These are phyloP conservation scores for Cercospora canescens DNA, from an alignment of 2,329 filamentous ascomycete species.

Conservation along the genomic window DNA sequence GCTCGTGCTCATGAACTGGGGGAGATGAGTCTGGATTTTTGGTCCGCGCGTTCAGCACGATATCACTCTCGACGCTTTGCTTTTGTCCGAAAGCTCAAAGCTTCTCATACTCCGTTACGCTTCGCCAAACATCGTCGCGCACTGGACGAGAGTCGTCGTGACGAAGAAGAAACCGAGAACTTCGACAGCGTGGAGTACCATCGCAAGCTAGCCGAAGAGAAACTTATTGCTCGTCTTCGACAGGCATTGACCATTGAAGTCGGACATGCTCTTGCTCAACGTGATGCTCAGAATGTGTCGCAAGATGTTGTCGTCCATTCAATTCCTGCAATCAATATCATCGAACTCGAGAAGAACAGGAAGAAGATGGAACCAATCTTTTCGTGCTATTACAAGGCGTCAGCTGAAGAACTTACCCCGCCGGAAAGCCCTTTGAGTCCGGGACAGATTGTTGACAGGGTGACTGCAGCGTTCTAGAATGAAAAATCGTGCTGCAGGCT, in stretches of 20 bases:
- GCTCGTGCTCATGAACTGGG: constrained; percentile 41
- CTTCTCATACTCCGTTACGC: constrained; percentile 40
- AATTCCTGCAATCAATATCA: not conserved
- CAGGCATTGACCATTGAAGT: constrained; percentile 19
- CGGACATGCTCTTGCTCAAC: not conserved
- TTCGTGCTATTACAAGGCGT: constrained; percentile 29
- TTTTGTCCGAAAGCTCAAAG: constrained; percentile 45
- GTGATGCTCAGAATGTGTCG: not conserved
- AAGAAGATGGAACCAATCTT: constrained; percentile 27
- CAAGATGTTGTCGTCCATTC: constrained; percentile 6
- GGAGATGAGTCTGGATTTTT: constrained; percentile 48
- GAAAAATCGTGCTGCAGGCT: no score
- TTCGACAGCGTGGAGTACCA: constrained; percentile 38
- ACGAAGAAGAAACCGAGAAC: constrained; percentile 41
- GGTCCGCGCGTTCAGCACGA: constrained; percentile 39
- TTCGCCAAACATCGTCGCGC: constrained; percentile 42
- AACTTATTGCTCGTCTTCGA: constrained; percentile 20
- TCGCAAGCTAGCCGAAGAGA: constrained; percentile 16
- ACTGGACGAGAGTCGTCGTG: constrained; percentile 21
- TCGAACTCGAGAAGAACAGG: constrained; percentile 11
- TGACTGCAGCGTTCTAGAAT: not conserved
- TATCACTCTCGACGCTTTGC: constrained; percentile 43
- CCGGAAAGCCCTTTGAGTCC: constrained; percentile 21
- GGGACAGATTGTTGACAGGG: constrained; percentile 8
- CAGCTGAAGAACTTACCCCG: constrained; percentile 18